Evolutionary conservation across 2,329 filamentous ascomycete species (phyloP), one percentile per base, ranked within the genome.

Genomic region (Sclerotinia spermophila): DNA sequence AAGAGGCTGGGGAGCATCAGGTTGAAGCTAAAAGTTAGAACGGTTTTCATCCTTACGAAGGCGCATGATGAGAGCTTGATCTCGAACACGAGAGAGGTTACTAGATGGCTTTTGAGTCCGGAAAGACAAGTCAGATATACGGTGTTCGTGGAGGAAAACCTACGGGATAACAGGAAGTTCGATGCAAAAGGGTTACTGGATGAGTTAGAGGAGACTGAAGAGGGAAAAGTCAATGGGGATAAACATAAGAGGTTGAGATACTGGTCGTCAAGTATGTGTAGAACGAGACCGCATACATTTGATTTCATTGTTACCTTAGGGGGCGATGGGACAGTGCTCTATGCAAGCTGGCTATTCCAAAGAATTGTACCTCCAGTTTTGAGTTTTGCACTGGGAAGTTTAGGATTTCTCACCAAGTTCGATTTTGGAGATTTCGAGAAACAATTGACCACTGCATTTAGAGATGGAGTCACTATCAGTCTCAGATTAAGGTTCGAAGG

Each of bases 281-380:
- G 86, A 62, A 85, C 88, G 55, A 86, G 90, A 71, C 95, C 95
- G 5, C 93, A 97, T 76, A 91, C 89, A 0, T 97, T 98, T 79
- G 96, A 99, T 81, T 96, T 99, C 78, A 90, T 96, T 67, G 88
- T 99, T 61, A 96, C 95, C 0, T 86, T 97, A 4, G 94, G 94
- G 64, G 96, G 96, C 19, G 96, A 99, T 79, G 96, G 96, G n/a
- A 99, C 96, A 0, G 95, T 99, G 10, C 84, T 99, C 17, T 98
- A 97, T 79, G 92, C 95, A 5, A 97, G 93, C 78, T 98, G 95
- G 94, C 85, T 99, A 1, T 99, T 99, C 80, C 96, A 99, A 82
- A 89, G 92, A 56, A 92, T 98, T 61, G 95, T 98, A 0, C 96
- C 96, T 8, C 96, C 96, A 0, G 93, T 97, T 0, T 84, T 99